Base-by-base conservation (phyloP, 2,329 filamentous ascomycete genomes). In the Fusarium newnesense region DNA sequence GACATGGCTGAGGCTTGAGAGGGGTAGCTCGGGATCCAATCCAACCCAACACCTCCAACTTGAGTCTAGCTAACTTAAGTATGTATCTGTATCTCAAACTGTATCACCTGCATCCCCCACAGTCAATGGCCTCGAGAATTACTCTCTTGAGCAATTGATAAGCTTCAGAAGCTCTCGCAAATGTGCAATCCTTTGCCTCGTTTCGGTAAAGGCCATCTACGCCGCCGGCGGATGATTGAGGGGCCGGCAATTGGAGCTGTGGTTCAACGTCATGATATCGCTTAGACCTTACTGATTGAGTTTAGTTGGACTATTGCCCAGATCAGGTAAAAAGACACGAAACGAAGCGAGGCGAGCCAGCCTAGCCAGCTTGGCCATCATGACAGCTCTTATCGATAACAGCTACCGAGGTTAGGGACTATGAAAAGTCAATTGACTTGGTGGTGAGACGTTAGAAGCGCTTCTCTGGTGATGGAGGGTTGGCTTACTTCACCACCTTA, bases 321-420 rank as follows among this genome's bases (percentile, higher is more conserved):
- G 26, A 46, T 65, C 63, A 39, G 40, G 39, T 42, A 46, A 50
- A 60, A 50, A 32, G 42, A 59, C 26, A 59, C 61, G 61, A 64
- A 60, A 21, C 46, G 30, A 36, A 10, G 52, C 16, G 28, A 37
- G 10, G 32, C 28, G 28, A 60, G 19, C 32, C 39, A 40, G 13
- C 28, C 28, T 30, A n/a, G 21, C 39, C 34, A 58, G 26, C n/a
- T 53, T 59, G 44, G 21, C 30, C 30, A 46, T 69, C 59, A 69
- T 65, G 59, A 69, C 59, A 65, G 66, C 67, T 70, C 66, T 69
- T 69, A 69, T 69, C 67, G 67, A 69, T 69, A 69, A 54, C 46
- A 52, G 21, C 6, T 53, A 40, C 44, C 50, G 39, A 69, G 64
- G 44, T 40, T 50, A 21, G 16, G 24, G 10, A 44, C 6, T 9